Evolutionary conservation across 1,284 basidiomycete species (phyloP), one percentile per base, ranked within the genome.

Genomic region (Moesziomyces globuligerus): DNA sequence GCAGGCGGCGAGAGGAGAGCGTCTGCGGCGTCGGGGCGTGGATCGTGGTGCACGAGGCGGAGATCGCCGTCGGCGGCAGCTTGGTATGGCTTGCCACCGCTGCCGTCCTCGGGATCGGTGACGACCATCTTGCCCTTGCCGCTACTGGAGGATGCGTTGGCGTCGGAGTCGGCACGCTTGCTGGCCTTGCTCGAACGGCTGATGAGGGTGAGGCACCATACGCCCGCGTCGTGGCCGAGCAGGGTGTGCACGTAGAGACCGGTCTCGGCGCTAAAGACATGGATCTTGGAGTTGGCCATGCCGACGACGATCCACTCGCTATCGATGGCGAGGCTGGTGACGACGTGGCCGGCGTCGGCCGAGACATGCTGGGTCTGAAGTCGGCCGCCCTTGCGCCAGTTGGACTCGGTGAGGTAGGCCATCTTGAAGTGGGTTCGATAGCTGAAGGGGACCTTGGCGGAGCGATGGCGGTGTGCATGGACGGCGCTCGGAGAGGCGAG

Each of bases 241-340:
- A 98, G 87, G 0, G 91, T 92, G 42, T 90, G 87, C 26, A 87
- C 86, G 47, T 91, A 88, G 6, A 90, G 87, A 0, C 94, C 95
- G 0, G 91, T 91, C 37, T 85, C 85, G 1, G 91, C 89, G 72
- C 89, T 90, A 83, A 95, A 97, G 23, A 97, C 87, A 79, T 94
- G 91, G 42, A 98, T 91, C 70, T 90, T 89, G 72, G 88, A 88
- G 81, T 91, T 95, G 13, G 92, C 91, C 81, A 96, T 90, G 1
- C 93, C 94, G 23, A 94, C 90, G 38, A 95, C 89, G 75, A 98
- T 89, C 87, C 90, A 93, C 50, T 91, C 88, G 23, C 87, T 84
- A 83, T 96, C 91, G 60, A 97, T 86, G 1, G 93, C 91, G 21
- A 96, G 86, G 3, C 90, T 92, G 0, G 95, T 95, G 36, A 95